phyloP scores from a whole-genome alignment of 2,329 filamentous ascomycete species.

The Penicillium griseofulvum region DNA sequence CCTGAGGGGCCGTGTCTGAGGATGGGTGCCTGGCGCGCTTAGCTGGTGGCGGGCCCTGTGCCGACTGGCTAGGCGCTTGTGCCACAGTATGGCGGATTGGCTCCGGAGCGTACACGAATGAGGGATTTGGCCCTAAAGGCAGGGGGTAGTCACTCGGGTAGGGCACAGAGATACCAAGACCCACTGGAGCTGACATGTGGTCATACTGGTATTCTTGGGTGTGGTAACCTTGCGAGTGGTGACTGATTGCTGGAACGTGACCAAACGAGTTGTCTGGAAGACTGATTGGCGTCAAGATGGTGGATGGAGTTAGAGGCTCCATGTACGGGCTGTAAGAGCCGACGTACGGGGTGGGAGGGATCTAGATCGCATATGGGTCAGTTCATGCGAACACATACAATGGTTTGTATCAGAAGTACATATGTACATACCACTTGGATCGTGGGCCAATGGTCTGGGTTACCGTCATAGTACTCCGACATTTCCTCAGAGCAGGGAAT shows the following conservation, averaged over 20 bases:
- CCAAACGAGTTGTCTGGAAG: conserved; percentile 37
- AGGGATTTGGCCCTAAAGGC: conserved; percentile 22
- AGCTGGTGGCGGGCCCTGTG: conserved; percentile 21
- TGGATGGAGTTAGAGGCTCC: conserved; percentile 28
- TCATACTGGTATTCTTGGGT: conserved; percentile 37
- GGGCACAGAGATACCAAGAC: conserved; percentile 38
- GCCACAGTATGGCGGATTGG: conserved; percentile 21
- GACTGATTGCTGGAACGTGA: conserved; percentile 37
- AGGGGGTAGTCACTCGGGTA: conserved; percentile 33
- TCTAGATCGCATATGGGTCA: conserved; percentile 14
- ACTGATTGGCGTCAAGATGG: conserved; percentile 40
- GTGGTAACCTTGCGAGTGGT: conserved; percentile 31
- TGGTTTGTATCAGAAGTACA: background rate
- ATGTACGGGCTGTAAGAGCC: conserved; percentile 32
- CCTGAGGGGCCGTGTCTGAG: conserved; percentile 8
- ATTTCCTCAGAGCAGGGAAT: conserved; percentile 27
- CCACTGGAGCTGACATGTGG: conserved; percentile 29
- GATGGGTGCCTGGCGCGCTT: conserved; percentile 27
- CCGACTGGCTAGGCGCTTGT: conserved; percentile 23
- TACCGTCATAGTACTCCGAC: conserved; percentile 28
- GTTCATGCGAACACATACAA: conserved; percentile 6
- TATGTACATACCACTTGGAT: conserved; percentile 31
- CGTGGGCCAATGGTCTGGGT: conserved; percentile 29
- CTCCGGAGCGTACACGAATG: conserved; percentile 26
- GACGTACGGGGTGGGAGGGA: conserved; percentile 19